These are phyloP conservation scores for Mucor piriformis DNA, from an alignment of 371 early-diverging fungal genomes.

Conservation along the genomic window DNA sequence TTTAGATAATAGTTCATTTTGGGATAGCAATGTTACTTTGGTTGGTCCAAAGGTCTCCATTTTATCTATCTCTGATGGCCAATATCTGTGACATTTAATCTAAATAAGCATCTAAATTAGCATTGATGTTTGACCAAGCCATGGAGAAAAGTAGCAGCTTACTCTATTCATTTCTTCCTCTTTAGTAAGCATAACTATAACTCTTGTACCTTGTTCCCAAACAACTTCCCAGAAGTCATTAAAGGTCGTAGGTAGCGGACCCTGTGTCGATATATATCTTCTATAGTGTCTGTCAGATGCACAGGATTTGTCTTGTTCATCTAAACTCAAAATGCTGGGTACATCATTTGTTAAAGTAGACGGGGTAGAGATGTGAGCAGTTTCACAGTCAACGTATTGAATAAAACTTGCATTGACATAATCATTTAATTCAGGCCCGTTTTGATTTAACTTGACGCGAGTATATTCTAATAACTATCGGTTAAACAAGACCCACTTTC, in stretches of 20 bases:
- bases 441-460: conserved; percentile 45
- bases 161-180: conserved; percentile 71
- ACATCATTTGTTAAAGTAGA: neutral
- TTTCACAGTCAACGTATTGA: conserved; percentile 10
- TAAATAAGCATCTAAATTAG: conserved; percentile 10
- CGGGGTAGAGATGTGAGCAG: neutral
- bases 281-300: conserved; percentile 29
- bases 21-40: conserved; percentile 21
- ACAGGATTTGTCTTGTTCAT: neutral
- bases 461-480: conserved; percentile 48
- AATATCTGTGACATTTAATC: conserved; percentile 69
- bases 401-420: conserved; percentile 83
- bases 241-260: conserved; percentile 75
- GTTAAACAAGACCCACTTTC: neutral
- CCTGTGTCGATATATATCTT: conserved; percentile 84
- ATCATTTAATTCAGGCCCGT: conserved; percentile 41
- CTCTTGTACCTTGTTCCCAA: conserved; percentile 72
- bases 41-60: conserved; percentile 33
- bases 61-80: conserved; percentile 50
- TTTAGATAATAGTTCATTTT: conserved; percentile 1
- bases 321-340: neutral
- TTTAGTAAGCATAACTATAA: conserved; percentile 86
- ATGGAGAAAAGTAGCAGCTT: conserved; percentile 35
- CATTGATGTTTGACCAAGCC: conserved; percentile 41
- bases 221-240: conserved; percentile 86